Conservation (phyloP, 73 alveolate species). For the Paramecium sonneborni region DNA sequence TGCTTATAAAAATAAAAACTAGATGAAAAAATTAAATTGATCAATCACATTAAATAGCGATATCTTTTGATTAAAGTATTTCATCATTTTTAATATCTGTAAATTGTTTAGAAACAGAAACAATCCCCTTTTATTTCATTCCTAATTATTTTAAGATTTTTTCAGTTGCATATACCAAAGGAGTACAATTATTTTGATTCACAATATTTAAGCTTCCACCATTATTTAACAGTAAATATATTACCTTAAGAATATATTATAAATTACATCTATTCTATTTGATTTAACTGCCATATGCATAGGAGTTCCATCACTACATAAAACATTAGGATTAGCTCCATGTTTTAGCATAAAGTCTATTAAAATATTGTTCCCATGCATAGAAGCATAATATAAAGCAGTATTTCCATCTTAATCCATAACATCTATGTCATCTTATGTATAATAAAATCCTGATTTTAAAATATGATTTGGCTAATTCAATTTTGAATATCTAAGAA, state of each 20-base stretch:
- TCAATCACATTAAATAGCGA: constrained; percentile 4
- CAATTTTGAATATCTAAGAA: neutral
- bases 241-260: neutral
- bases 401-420: constrained; percentile 43
- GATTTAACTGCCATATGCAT: constrained; percentile 47
- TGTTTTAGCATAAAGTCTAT: constrained; percentile 1
- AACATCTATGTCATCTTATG: constrained; percentile 25
- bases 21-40: neutral
- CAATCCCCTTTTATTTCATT: neutral
- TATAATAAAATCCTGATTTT: constrained; percentile 25
- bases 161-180: constrained; percentile 1
- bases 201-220: neutral
- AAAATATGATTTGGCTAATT: neutral
- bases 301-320: constrained; percentile 35
- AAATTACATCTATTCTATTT: constrained; percentile 5
- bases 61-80: neutral
- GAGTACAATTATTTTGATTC: neutral
- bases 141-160: constrained; percentile 19
- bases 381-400: constrained; percentile 27
- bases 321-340: constrained; percentile 47
- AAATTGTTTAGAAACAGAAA: neutral
- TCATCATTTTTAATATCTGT: neutral
- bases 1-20: neutral
- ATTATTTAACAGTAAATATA: neutral
- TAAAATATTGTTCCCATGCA: neutral